Percentiles rank a stretch among this genome's conserved stretches.
These are phyloP conservation scores for Symbiodinium pilosum DNA, from an alignment of 73 alveolate species.

Conservation along the genomic window DNA sequence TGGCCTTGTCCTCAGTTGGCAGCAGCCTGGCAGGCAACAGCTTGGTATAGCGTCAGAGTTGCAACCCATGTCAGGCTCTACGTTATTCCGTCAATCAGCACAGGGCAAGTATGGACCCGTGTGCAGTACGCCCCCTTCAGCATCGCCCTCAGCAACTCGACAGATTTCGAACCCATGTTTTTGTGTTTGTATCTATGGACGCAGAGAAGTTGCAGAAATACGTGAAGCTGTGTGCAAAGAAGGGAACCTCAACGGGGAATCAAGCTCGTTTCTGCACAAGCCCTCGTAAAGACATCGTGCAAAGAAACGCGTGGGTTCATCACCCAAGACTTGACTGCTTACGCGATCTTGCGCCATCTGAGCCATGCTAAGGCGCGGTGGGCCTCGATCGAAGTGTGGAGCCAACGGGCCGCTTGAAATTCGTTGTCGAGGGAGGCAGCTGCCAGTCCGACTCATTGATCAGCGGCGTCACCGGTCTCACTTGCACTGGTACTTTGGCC, in stretches of 20 bases:
- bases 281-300: background rate
- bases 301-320: too few relatives aligned
- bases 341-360: too few relatives aligned
- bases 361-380: background rate
- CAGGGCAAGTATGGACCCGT: background rate
- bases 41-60: background rate
- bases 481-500: background rate
- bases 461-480: background rate
- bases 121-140: background rate
- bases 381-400: background rate
- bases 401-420: background rate
- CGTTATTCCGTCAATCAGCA: background rate
- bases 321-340: too few relatives aligned
- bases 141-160: background rate
- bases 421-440: slow-evolving; percentile 7
- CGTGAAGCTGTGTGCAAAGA: too few relatives aligned
- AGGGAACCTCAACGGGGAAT: too few relatives aligned
- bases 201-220: too few relatives aligned
- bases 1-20: background rate
- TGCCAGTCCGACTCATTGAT: background rate
- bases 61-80: background rate
- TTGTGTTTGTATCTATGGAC: background rate
- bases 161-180: background rate
- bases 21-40: background rate
- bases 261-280: too few relatives aligned